A percentile compares a stretch with the other conserved stretches of the same genome.
These are phyloP conservation scores for Lachancea nothofagi DNA, from an alignment of 805 yeast species.

Conservation along the genomic window DNA sequence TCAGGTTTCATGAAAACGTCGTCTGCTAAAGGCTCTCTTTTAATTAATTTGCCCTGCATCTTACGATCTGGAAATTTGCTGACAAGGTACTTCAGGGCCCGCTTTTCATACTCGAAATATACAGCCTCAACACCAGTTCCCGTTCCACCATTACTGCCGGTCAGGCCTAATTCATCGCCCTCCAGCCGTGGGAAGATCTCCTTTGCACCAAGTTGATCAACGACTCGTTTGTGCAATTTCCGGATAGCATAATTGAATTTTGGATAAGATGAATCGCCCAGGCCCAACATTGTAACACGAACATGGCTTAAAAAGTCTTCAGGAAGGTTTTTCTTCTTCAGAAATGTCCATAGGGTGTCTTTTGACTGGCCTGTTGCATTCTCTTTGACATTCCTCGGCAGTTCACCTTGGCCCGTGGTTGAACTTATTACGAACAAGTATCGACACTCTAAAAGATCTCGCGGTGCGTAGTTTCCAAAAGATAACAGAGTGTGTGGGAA, in stretches of 20 bases:
- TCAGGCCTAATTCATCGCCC: constrained; percentile 78
- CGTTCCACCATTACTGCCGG: constrained; percentile 42
- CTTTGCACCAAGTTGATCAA: constrained; percentile 69
- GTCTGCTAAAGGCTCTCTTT: constrained; percentile 22
- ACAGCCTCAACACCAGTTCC: constrained; percentile 56
- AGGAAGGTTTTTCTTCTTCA: constrained; percentile 64
- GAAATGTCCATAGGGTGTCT: constrained; percentile 57
- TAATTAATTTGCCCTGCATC: constrained; percentile 16
- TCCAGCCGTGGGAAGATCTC: constrained; percentile 75
- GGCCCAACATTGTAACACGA: constrained; percentile 69
- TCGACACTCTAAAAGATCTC: constrained; percentile 46
- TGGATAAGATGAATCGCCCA: constrained; percentile 92
- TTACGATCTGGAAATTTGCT: constrained; percentile 34
- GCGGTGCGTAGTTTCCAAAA: constrained; percentile 57
- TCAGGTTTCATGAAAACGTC: constrained; percentile 28
- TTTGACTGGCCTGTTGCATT: constrained; percentile 14
- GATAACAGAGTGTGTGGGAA: constrained; percentile 45
- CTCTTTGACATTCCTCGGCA: constrained; percentile 69
- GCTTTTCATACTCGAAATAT: constrained; percentile 67
- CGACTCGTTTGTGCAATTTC: constrained; percentile 70
- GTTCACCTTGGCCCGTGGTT: constrained; percentile 93
- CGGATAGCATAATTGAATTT: constrained; percentile 82
- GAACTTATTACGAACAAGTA: constrained; percentile 51
- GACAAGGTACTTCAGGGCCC: constrained; percentile 37
- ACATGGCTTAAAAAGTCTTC: constrained; percentile 54